Conservation (phyloP, 768 basidiomycete genomes). For the Leucocoprinus leucothites region DNA sequence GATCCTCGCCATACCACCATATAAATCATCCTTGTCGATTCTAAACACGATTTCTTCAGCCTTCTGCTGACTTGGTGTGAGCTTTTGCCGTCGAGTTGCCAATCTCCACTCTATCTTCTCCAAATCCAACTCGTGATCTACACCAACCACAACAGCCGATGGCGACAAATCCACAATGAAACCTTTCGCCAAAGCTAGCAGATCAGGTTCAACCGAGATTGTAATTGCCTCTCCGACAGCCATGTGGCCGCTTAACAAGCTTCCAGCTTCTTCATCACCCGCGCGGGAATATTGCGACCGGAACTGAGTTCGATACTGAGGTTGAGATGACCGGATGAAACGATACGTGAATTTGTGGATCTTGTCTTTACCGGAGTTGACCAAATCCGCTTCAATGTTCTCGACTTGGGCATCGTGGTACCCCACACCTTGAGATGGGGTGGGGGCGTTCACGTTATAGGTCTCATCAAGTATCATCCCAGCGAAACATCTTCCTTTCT, state of each 20-base stretch:
- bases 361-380: slow-evolving; percentile 37
- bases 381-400: slow-evolving; percentile 11
- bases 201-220: slow-evolving; percentile 80
- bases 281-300: background rate
- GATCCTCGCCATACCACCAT: slow-evolving; percentile 82
- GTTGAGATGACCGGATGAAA: slow-evolving; percentile 42
- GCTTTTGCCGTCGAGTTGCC: slow-evolving; percentile 1
- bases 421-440: background rate
- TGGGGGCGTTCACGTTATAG: slow-evolving; percentile 25
- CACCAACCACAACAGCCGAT: slow-evolving; percentile 64
- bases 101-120: slow-evolving; percentile 16
- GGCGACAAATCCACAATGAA: slow-evolving; percentile 75
- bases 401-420: slow-evolving; percentile 10
- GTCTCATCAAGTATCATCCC: slow-evolving; percentile 66
- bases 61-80: background rate
- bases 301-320: background rate
- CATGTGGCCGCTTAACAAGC: slow-evolving; percentile 76
- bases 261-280: slow-evolving; percentile 19
- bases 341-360: slow-evolving; percentile 81
- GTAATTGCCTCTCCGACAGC: slow-evolving; percentile 78
- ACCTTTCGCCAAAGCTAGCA: slow-evolving; percentile 83
- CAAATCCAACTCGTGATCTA: slow-evolving; percentile 69
- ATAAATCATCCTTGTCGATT: slow-evolving; percentile 92
- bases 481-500: slow-evolving; percentile 79
- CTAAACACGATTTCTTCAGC: slow-evolving; percentile 55